A percentile compares a stretch with the other conserved stretches of the same genome.
Evolutionary conservation across 1,284 basidiomycete species (phyloP).

Genomic region (Fistulina hepatica): DNA sequence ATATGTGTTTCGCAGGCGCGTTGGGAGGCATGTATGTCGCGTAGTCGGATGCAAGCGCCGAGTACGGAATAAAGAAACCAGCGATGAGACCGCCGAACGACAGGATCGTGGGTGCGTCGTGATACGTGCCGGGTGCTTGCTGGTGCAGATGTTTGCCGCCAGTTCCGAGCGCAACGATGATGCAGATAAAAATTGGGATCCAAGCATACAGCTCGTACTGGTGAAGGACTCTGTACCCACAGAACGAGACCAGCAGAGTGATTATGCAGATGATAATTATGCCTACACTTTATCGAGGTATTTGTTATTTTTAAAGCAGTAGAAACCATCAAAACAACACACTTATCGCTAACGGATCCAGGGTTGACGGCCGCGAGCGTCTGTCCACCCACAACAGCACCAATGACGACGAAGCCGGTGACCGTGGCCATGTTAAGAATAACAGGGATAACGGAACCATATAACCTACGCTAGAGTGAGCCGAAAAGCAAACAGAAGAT

Average conservation of each 20-base stretch:
- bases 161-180: conserved; percentile 64
- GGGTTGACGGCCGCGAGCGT: conserved; percentile 64
- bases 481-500: not conserved
- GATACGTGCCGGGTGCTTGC: conserved; percentile 31
- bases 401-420: conserved; percentile 68
- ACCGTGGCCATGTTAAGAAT: conserved; percentile 55
- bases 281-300: conserved; percentile 49
- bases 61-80: conserved; percentile 64
- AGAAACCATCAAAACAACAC: too few relatives aligned
- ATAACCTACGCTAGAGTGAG: conserved; percentile 37
- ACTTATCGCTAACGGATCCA: too few relatives aligned
- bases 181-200: conserved; percentile 71
- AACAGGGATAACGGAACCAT: conserved; percentile 52
- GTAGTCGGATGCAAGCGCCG: conserved; percentile 61
- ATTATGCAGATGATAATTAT: conserved; percentile 80
- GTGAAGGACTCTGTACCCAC: conserved; percentile 64
- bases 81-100: conserved; percentile 62
- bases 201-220: conserved; percentile 73
- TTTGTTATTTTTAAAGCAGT: too few relatives aligned
- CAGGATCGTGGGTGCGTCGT: conserved; percentile 40
- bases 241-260: conserved; percentile 75
- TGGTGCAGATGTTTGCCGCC: conserved; percentile 52
- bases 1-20: conserved; percentile 43
- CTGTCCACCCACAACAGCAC: conserved; percentile 72
- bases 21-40: conserved; percentile 43